phyloP scores from a whole-genome alignment of 2,329 filamentous ascomycete genomes.

The Paraconiothyrium brasiliense region DNA sequence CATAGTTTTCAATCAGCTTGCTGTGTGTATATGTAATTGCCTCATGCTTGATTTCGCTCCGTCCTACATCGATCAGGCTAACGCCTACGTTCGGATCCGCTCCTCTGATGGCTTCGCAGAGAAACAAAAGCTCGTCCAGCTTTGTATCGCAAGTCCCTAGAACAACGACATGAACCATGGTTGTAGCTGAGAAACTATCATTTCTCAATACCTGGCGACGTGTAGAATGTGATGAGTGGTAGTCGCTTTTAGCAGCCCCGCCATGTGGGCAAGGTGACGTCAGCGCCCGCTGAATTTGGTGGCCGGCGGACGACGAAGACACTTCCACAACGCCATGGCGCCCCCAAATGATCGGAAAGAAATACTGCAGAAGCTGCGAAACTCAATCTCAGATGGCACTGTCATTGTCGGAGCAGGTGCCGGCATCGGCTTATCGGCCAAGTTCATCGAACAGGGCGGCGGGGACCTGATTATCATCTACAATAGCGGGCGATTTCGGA shows the following conservation, averaged over 20 bases:
- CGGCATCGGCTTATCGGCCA: constrained; percentile 74
- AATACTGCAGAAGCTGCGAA: constrained; percentile 63
- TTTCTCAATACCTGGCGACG: neutral
- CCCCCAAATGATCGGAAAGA: constrained; percentile 66
- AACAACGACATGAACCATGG: constrained; percentile 57
- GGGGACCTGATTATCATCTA: constrained; percentile 77
- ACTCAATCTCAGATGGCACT: constrained; percentile 63
- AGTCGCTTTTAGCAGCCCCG: constrained; percentile 8
- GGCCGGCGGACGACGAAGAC: neutral
- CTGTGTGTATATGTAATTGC: constrained; percentile 59
- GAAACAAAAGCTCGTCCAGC: constrained; percentile 65
- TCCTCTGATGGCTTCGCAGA: constrained; percentile 58
- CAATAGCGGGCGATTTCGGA: constrained; percentile 76
- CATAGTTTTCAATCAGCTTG: constrained; percentile 50
- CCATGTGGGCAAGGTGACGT: constrained; percentile 12
- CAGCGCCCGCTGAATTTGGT: constrained; percentile 10
- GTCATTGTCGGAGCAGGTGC: constrained; percentile 75
- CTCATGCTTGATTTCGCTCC: constrained; percentile 52
- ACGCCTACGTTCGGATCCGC: constrained; percentile 46
- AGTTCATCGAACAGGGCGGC: constrained; percentile 74
- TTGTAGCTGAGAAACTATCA: neutral
- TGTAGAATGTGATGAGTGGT: neutral
- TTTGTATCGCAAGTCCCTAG: constrained; percentile 74
- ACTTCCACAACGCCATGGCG: constrained; percentile 55
- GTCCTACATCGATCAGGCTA: constrained; percentile 66